phyloP scores from a whole-genome alignment of 2,329 filamentous ascomycete genomes.

The Paramyrothecium sp. region DNA sequence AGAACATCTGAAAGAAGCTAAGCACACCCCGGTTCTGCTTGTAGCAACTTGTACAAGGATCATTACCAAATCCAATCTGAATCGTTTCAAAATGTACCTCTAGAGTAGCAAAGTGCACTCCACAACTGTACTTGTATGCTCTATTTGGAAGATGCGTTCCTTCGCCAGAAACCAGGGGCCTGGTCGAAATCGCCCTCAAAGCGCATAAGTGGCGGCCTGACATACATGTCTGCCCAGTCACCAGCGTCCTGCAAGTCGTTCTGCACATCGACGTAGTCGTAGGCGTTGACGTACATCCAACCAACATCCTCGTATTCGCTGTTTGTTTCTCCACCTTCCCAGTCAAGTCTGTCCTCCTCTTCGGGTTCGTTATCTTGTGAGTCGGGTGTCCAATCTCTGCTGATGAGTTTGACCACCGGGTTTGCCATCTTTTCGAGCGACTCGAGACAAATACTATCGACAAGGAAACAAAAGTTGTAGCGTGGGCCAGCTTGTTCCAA shows the following conservation, averaged over 20 bases:
- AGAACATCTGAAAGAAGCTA: not conserved
- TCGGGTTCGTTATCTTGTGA: not conserved
- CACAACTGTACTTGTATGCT: not conserved
- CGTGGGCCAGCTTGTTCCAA: conserved; percentile 1
- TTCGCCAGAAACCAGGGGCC: not conserved
- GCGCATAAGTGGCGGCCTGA: not conserved
- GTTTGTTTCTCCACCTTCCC: conserved; percentile 6
- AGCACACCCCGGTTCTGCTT: not conserved
- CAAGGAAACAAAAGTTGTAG: conserved; percentile 6
- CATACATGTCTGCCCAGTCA: not conserved
- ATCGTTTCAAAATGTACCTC: not conserved
- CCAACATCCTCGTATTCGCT: conserved; percentile 8
- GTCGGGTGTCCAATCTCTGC: not conserved
- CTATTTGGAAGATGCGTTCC: not conserved
- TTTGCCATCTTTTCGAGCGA: conserved; percentile 2
- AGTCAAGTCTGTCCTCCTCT: not conserved
- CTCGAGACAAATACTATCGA: conserved; percentile 5
- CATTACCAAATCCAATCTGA: not conserved
- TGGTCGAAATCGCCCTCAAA: conserved; percentile 1
- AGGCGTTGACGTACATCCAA: conserved; percentile 7
- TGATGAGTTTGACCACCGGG: conserved; percentile 4
- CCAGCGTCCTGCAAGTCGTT: conserved; percentile 1
- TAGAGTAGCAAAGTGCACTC: not conserved
- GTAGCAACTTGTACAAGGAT: not conserved
- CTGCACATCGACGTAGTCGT: conserved; percentile 5